Evolutionary conservation across 108 stramenopile species (phyloP).

Genomic region (Conticribra weissflogii): DNA sequence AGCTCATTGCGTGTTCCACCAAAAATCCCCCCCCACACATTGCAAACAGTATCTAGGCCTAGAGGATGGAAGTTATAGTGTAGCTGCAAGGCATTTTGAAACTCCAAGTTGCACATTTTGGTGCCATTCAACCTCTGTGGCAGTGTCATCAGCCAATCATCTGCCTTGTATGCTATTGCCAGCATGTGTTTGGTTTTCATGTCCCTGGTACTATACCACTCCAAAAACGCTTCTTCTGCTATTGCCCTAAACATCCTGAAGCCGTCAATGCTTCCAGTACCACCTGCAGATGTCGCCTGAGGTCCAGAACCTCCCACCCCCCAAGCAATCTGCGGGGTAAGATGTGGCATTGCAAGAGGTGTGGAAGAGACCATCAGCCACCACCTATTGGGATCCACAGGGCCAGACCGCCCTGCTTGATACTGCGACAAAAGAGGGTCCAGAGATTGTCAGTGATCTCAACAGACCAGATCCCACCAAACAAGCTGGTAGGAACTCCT

Average conservation of each 20-base stretch:
- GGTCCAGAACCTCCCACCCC: background rate
- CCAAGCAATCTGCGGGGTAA: background rate
- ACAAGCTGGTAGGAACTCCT: slow-evolving; percentile 25
- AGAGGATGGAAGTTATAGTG: slow-evolving; percentile 11
- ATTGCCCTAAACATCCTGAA: background rate
- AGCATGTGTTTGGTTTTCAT: too few species aligned
- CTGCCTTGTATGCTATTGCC: background rate
- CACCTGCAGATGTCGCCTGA: background rate
- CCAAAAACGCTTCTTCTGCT: background rate
- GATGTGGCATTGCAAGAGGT: background rate
- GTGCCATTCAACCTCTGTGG: slow-evolving; percentile 10
- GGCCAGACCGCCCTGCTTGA: slow-evolving; percentile 13
- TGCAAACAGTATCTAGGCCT: background rate
- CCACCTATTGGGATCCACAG: slow-evolving; percentile 1
- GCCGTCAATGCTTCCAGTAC: background rate
- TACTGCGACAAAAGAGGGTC: slow-evolving; percentile 1
- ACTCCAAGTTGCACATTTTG: slow-evolving; percentile 23
- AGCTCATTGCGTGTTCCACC: slow-evolving; percentile 17
- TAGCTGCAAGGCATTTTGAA: slow-evolving; percentile 15
- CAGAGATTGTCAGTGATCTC: slow-evolving; percentile 7
- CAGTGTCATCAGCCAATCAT: background rate
- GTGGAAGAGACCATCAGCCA: background rate
- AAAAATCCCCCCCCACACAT: slow-evolving; percentile 27
- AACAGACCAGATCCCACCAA: background rate
- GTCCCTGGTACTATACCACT: background rate